Evolutionary conservation across 495 filamentous ascomycete species (phyloP).

Genomic region (Rusavskia elegans): DNA sequence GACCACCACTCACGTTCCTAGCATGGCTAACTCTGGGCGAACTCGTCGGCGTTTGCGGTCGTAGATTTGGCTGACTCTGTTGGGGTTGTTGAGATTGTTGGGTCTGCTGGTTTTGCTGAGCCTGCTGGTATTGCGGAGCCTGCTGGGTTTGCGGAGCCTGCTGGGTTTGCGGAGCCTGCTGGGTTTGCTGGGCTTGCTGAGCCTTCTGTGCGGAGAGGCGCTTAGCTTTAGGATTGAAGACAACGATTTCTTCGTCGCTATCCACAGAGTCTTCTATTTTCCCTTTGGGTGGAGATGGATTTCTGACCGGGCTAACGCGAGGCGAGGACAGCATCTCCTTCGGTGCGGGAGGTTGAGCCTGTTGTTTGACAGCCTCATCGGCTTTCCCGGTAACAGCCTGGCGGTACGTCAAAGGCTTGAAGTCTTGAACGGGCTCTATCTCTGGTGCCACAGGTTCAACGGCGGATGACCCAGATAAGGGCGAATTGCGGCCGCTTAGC

Average conservation of each 20-base stretch:
- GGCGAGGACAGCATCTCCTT: constrained; percentile 23
- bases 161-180: constrained; percentile 7
- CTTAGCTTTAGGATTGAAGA: constrained; percentile 35
- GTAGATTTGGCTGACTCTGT: background rate
- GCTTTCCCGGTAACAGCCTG: background rate
- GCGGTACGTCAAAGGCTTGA: background rate
- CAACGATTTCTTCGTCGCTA: constrained; percentile 44
- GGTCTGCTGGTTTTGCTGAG: background rate
- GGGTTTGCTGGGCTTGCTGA: constrained; percentile 10
- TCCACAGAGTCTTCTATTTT: constrained; percentile 1
- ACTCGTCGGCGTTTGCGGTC: background rate
- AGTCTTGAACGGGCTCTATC: background rate
- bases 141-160: too few relatives aligned
- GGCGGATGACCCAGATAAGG: background rate
- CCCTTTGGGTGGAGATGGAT: background rate
- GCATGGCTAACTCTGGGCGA: background rate
- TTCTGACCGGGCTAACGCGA: constrained; percentile 1
- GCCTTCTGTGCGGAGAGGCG: constrained; percentile 21
- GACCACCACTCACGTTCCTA: background rate
- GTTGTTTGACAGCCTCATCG: background rate
- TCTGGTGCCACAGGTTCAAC: background rate
- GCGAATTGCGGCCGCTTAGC: constrained; percentile 10
- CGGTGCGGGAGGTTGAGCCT: constrained; percentile 23
- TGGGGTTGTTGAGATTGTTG: constrained; percentile 3
- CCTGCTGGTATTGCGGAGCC: background rate